Evolutionary conservation across 345 rosid species (phyloP).

Genomic region (Heritiera littoralis): DNA sequence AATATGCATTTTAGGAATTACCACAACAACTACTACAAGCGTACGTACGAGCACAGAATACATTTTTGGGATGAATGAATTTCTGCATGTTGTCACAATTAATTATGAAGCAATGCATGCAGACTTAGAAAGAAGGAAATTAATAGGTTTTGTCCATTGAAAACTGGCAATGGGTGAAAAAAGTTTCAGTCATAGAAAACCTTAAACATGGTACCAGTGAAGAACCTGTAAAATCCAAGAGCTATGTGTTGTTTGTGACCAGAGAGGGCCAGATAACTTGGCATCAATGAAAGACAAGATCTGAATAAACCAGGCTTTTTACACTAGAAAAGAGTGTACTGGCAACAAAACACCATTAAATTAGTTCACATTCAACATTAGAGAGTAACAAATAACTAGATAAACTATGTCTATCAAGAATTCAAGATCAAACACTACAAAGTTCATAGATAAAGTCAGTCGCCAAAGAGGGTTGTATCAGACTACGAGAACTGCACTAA

Average conservation of each 20-base stretch:
- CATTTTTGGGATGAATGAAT: too few species aligned
- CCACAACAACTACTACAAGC: too few species aligned
- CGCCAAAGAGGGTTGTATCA: neutral
- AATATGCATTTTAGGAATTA: too few species aligned
- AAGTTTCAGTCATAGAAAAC: neutral
- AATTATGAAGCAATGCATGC: too few species aligned
- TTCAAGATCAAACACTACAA: neutral
- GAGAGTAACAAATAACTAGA: neutral
- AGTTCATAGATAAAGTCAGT: neutral
- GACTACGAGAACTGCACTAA: neutral
- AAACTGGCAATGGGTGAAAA: neutral
- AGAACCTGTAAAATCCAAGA: neutral
- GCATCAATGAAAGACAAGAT: too few species aligned
- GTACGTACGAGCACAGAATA: too few species aligned
- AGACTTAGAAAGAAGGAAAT: neutral
- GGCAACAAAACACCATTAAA: neutral
- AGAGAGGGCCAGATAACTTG: neutral
- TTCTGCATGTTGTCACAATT: too few species aligned
- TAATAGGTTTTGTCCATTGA: neutral
- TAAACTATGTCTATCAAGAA: too few species aligned
- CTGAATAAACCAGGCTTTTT: too few species aligned
- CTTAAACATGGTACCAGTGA: neutral
- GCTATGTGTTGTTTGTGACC: neutral
- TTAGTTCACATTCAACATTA: too few species aligned
- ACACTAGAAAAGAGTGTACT: neutral